Percentiles rank a stretch among this genome's conserved stretches.
Conservation (phyloP, 2,329 filamentous ascomycete species). For the Pseudogymnoascus sp. region DNA sequence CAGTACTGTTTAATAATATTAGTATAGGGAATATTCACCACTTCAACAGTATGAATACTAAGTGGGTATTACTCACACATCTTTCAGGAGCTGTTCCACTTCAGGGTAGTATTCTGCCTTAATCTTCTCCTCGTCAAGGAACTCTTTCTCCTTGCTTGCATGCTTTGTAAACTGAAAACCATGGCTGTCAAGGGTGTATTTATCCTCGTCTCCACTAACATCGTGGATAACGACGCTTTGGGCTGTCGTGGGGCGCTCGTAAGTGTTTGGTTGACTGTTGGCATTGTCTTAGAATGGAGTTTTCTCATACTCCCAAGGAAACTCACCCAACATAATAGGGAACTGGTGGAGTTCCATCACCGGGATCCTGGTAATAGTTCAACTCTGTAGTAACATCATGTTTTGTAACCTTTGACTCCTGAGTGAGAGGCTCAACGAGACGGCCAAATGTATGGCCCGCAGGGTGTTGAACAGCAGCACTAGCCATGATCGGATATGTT, state of each 20-base stretch:
- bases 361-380: slow-evolving; percentile 17
- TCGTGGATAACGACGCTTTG: slow-evolving; percentile 56
- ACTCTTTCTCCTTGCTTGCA: slow-evolving; percentile 50
- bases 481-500: slow-evolving; percentile 5
- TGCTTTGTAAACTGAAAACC: slow-evolving; percentile 62
- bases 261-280: background rate
- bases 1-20: slow-evolving; percentile 11
- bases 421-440: background rate
- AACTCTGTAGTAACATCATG: slow-evolving; percentile 16
- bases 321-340: slow-evolving; percentile 16
- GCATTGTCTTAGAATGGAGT: background rate
- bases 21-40: background rate
- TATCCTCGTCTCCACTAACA: slow-evolving; percentile 58
- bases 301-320: background rate
- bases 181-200: slow-evolving; percentile 62
- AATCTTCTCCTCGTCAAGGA: slow-evolving; percentile 62
- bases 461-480: slow-evolving; percentile 6
- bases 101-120: slow-evolving; percentile 71
- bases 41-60: background rate
- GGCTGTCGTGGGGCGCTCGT: slow-evolving; percentile 11
- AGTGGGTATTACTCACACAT: slow-evolving; percentile 20
- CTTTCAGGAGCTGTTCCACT: slow-evolving; percentile 61
- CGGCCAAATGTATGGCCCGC: background rate
- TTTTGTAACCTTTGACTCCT: background rate
- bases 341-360: slow-evolving; percentile 15